Percentiles rank a stretch among this genome's conserved stretches.
Evolutionary conservation across 78 protist genomes (phyloP).

Genomic region (Dictyostelium intermedium): DNA sequence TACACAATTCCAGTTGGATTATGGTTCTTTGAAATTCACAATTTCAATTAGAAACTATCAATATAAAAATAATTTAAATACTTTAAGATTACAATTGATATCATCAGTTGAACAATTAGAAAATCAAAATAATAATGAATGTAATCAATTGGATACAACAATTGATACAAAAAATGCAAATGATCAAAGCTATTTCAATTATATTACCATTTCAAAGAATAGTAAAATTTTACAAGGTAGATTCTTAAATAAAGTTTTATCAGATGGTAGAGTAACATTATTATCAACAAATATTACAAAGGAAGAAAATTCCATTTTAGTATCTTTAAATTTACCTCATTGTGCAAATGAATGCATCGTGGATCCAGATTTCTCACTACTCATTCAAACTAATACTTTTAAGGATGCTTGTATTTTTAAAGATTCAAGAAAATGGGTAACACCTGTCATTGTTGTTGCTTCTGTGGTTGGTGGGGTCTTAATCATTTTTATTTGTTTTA

Average conservation of each 20-base stretch:
- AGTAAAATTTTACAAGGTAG: background rate
- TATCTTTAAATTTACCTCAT: constrained; percentile 2
- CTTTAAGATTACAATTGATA: background rate
- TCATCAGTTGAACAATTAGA: background rate
- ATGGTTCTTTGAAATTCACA: background rate
- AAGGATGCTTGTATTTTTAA: too few relatives aligned
- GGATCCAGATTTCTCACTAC: background rate
- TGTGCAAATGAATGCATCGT: background rate
- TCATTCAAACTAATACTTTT: background rate
- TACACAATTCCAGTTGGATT: background rate
- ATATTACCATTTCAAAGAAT: background rate
- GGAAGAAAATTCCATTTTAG: background rate
- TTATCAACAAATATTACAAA: background rate
- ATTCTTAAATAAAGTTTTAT: background rate
- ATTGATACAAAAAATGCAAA: background rate
- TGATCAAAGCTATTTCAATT: background rate
- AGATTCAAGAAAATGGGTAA: background rate
- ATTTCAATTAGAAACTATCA: background rate
- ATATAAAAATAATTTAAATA: background rate
- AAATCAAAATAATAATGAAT: background rate
- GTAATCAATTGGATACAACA: background rate
- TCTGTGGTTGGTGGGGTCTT: background rate
- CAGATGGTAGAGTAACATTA: constrained; percentile 14
- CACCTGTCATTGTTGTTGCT: background rate
- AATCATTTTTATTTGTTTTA: too few relatives aligned